Evolutionary conservation across 1,284 basidiomycete genomes (phyloP), one percentile per base, ranked within the genome.

Genomic region (Mycena sp.): DNA sequence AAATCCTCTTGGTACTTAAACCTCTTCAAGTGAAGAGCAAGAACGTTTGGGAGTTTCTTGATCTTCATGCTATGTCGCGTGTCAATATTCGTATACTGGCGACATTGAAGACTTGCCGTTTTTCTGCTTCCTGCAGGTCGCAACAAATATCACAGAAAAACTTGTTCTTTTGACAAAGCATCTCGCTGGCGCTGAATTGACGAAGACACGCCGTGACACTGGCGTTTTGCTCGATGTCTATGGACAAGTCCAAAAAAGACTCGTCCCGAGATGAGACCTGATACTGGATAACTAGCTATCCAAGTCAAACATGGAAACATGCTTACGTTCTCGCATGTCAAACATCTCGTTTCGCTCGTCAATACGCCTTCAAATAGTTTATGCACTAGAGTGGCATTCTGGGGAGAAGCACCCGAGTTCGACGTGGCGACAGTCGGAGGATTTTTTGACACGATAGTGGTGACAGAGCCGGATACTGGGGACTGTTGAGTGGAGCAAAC

Each of bases 141-240:
- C 96, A 96, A 78, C 97, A 99, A 17, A 91, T 88, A 77, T 99
- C 98, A 76, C 97, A 99, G 78, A 96, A 98, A 78, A 99, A 99
- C 80, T 99, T 99, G 85, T 99, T 99, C 75, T 89, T 92, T 73
- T 96, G 94, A 71, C 95, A 96, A 19, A 99, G 87, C 96, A 98
- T 99, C 79, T 99, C 98, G 74, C 92, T 95, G 40, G 96, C 95
- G 71, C 95, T 97, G 76, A 99, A 99, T 75, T 97, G 94, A 48
- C 95, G 87, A 55, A 99, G 85, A 77, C 97, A 99, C 6, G 96
- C 92, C 0, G 96, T 97, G 54, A 99, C 90, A 66, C 94, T 97
- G 4, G 95, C 93, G 78, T 99, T 97, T 77, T 97, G 94, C 74
- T 98, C 95, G 68, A 99, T 99, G 77, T 99, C 97, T 76, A 99